Conservation (phyloP, 164 flowering plant species). For the Cinnamomum chago region DNA sequence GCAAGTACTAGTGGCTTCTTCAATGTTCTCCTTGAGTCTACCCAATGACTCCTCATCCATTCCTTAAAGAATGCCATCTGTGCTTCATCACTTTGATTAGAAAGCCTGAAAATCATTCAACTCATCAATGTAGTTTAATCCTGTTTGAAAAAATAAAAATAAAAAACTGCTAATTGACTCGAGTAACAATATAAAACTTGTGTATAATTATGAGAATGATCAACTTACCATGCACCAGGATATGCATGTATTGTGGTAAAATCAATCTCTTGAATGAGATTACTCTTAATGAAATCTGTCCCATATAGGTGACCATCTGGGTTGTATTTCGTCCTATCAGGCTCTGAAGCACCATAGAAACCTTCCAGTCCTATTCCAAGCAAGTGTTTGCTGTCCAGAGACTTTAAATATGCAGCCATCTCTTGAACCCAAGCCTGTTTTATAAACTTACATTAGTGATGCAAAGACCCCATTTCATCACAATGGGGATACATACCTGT, state of each 20-base stretch:
- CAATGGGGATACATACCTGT: not conserved
- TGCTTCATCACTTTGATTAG: slow-evolving; percentile 13
- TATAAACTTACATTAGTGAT: not conserved
- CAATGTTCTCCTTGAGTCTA: slow-evolving; percentile 22
- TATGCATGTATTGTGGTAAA: slow-evolving; percentile 33
- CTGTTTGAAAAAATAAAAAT: too few species aligned
- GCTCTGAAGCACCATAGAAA: slow-evolving; percentile 29
- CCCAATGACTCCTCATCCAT: slow-evolving; percentile 31
- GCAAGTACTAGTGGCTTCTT: slow-evolving; percentile 27
- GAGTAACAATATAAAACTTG: too few species aligned
- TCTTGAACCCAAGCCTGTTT: slow-evolving; percentile 28
- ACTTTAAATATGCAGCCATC: slow-evolving; percentile 28
- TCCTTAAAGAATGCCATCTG: slow-evolving; percentile 23
- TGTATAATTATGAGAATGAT: too few species aligned
- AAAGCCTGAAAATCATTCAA: slow-evolving; percentile 17
- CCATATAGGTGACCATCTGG: slow-evolving; percentile 28
- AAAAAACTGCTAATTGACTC: not conserved
- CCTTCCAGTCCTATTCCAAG: slow-evolving; percentile 34
- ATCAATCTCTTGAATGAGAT: slow-evolving; percentile 26
- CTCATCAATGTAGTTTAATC: too few species aligned
- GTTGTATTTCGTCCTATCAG: slow-evolving; percentile 19
- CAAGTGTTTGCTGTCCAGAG: slow-evolving; percentile 26
- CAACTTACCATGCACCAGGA: slow-evolving; percentile 28
- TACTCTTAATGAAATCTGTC: slow-evolving; percentile 26
- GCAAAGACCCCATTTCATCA: not conserved